Evolutionary conservation across 2,329 filamentous ascomycete species (phyloP), one percentile per base, ranked within the genome.

Genomic region (Pseudophaeomoniella oleicola): DNA sequence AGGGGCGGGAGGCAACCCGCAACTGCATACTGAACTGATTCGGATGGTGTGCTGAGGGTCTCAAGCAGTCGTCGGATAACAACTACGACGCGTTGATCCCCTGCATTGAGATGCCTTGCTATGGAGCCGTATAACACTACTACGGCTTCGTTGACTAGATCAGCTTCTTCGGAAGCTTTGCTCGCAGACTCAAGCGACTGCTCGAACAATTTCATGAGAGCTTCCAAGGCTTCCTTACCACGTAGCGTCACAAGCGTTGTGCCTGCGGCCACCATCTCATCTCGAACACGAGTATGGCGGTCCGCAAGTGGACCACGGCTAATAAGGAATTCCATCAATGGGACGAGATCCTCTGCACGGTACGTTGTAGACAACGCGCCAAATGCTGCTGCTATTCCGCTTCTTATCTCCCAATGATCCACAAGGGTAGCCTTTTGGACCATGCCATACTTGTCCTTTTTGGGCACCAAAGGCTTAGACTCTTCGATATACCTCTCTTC

Each of bases 41-140:
- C 90, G 0, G 90, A 96, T 17, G 90, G 90, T 10, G 88, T 96
- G 55, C 81, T 90, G 32, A 98, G 66, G 4, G 92, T 94, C 15
- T 77, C 75, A 38, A 98, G 69, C 15, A 98, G 67, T 43, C 86
- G 76, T 47, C 88, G 79, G 35, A 98, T 78, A 32, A 98, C 90
- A 39, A 81, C 77, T 1, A 87, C 85, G 34, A 96, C 75, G 50
- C 92, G 87, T 45, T 75, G 63, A 55, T 98, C 90, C n/a, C 86
- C 85, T 5, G 76, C 60, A 46, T 81, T 75, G 40, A 98, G 63
- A 64, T 98, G 90, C 36, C 83, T 77, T 31, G 87, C 90, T 27
- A 98, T 64, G 36, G 92, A 88, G 54, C 90, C 90, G 50, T 98
- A 98, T 55, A 98, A 80, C 48, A 98, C 90, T 47, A 98, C 87